A percentile compares a stretch with the other conserved stretches of the same genome.
Conservation (phyloP, 139 green algal genomes). For the Bryopsis sp. region DNA sequence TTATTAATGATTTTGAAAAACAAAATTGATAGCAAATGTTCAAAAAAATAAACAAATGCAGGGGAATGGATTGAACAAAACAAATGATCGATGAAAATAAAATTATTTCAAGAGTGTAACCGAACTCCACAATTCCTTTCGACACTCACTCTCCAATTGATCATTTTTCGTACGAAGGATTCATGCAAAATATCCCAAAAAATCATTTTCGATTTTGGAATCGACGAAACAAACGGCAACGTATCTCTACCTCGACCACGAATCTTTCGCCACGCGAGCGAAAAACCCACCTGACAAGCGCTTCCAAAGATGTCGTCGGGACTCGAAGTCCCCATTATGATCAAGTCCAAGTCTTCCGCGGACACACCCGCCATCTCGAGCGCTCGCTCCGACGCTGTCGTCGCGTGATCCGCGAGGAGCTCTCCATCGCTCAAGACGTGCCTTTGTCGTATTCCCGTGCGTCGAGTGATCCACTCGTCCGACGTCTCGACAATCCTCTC, state of each 20-base stretch:
- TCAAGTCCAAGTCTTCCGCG: slow-evolving; percentile 78
- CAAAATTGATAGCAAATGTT: too few relatives aligned
- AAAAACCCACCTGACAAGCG: slow-evolving; percentile 53
- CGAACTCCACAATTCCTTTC: too few relatives aligned
- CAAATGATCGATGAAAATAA: too few relatives aligned
- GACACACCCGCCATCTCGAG: slow-evolving; percentile 80
- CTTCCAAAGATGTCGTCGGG: slow-evolving; percentile 93
- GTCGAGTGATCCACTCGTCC: slow-evolving; percentile 92
- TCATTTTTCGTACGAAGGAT: too few relatives aligned
- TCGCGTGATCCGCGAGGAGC: slow-evolving; percentile 53
- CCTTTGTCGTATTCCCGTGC: slow-evolving; percentile 78
- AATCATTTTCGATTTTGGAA: slow-evolving; percentile 3
- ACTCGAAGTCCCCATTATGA: slow-evolving; percentile 88
- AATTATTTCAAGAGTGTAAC: too few relatives aligned
- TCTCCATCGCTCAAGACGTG: slow-evolving; percentile 72
- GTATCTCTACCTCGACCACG: not conserved
- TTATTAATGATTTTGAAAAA: too few relatives aligned
- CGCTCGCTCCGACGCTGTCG: slow-evolving; percentile 49
- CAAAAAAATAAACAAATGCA: too few relatives aligned
- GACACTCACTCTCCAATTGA: too few relatives aligned
- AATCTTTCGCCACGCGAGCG: not conserved
- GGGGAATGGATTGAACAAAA: too few relatives aligned
- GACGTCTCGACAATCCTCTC: slow-evolving; percentile 86
- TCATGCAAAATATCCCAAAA: not conserved
- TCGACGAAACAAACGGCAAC: too few relatives aligned